phyloP scores from a whole-genome alignment of 1,284 basidiomycete species.

The Puccinia hordei region DNA sequence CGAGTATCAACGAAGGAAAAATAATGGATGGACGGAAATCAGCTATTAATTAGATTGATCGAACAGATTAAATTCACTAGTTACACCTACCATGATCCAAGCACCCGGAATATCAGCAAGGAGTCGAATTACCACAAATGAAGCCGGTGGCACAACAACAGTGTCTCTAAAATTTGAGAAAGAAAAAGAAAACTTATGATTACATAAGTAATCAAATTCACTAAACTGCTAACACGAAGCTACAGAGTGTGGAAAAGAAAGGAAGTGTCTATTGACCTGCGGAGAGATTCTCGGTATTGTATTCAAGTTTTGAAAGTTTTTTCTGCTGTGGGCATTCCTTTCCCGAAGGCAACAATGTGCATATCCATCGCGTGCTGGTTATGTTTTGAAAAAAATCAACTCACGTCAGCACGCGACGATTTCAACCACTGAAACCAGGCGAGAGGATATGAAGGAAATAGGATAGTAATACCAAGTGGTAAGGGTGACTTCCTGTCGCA shows the following conservation, averaged over 20 bases:
- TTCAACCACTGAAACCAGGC: not conserved
- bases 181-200: not conserved
- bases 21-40: not conserved
- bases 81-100: slow-evolving; percentile 45
- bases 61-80: no score
- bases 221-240: not conserved
- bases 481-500: slow-evolving; percentile 15
- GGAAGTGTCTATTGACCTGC: slow-evolving; percentile 22
- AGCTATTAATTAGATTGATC: not conserved
- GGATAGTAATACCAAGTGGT: slow-evolving; percentile 25
- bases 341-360: slow-evolving; percentile 42
- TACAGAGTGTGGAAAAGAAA: not conserved
- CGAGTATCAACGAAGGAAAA: no score
- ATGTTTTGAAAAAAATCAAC: not conserved
- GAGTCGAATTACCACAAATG: slow-evolving; percentile 35
- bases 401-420: not conserved
- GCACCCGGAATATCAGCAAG: slow-evolving; percentile 45
- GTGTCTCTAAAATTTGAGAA: slow-evolving; percentile 32
- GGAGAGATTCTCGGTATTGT: slow-evolving; percentile 46
- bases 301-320: slow-evolving; percentile 5
- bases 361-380: slow-evolving; percentile 47
- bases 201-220: not conserved
- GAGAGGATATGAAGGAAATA: not conserved
- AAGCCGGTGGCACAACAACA: slow-evolving; percentile 36
- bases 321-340: slow-evolving; percentile 37